Evolutionary conservation across 2,329 filamentous ascomycete genomes (phyloP).

Genomic region (Clonostachys sp.): DNA sequence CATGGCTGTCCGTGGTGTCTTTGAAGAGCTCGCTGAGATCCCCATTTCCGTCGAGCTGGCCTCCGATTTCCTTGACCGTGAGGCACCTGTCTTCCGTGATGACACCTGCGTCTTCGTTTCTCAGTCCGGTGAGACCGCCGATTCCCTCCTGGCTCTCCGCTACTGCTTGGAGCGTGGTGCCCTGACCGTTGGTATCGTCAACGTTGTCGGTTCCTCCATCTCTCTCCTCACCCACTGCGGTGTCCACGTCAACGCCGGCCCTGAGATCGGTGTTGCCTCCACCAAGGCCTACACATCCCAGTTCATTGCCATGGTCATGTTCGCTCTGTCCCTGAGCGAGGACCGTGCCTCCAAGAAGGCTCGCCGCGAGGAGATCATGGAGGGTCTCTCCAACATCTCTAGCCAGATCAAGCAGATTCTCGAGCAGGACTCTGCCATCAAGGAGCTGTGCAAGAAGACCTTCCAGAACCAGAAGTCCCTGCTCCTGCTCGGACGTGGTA

Average conservation of each 20-base stretch:
- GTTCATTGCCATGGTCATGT: conserved; percentile 99
- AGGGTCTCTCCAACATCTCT: conserved; percentile 82
- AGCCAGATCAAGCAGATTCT: conserved; percentile 90
- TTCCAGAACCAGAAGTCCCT: conserved; percentile 98
- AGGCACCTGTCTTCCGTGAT: conserved; percentile 97
- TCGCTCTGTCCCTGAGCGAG: conserved; percentile 91
- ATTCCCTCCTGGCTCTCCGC: conserved; percentile 92
- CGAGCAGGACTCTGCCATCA: conserved; percentile 88
- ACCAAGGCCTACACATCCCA: conserved; percentile 99
- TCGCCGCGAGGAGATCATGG: conserved; percentile 93
- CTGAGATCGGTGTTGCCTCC: conserved; percentile 97
- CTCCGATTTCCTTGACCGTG: conserved; percentile 94
- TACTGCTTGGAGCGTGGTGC: conserved; percentile 98
- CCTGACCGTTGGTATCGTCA: conserved; percentile 95
- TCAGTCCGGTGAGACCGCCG: conserved; percentile 96
- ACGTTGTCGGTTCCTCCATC: conserved; percentile 97
- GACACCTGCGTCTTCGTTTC: conserved; percentile 99
- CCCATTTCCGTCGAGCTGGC: conserved; percentile 95
- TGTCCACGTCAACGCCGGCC: conserved; percentile 98
- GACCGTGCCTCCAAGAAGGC: conserved; percentile 92
- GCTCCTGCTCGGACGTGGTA: conserved; percentile 87
- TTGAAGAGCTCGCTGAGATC: conserved; percentile 97
- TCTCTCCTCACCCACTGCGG: conserved; percentile 98
- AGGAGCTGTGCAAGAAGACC: conserved; percentile 84
- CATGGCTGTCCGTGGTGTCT: conserved; percentile 97